Evolutionary conservation across 306 rosid species (phyloP), one percentile per base, ranked within the genome.

Genomic region (Alnus rubra): DNA sequence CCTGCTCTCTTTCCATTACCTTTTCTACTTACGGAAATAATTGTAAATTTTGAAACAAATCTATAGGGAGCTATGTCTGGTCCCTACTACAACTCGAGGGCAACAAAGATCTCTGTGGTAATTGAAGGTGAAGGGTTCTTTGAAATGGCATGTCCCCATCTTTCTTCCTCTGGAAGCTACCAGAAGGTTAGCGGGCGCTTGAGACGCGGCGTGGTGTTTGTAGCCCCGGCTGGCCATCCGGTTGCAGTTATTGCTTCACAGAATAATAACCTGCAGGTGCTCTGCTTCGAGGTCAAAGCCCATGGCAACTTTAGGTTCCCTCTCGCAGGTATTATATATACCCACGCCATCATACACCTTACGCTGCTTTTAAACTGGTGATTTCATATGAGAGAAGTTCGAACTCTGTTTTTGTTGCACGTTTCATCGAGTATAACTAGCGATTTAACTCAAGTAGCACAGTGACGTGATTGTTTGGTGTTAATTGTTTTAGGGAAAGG

Each of bases 161-260:
- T 83, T 1, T 42, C 88, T 11, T 79, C 87, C 65, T 35, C 75
- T 39, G 71, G 65, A 4, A 68, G 69, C 1, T 87, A 84, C 72
- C 62, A 54, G 39, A 86, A 74, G 39, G 69, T 90, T 0, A 83
- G 67, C 42, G 86, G 82, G 0, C 53, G 8, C 0, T 60, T 92
- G 75, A 81, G 73, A 74, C 87, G 77, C 0, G 88, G 92, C 1
- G 11, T 16, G 18, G 84, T 89, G 76, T 90, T 86, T 74, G 87
- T 88, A 52, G 88, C 75, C 3, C 97, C 93, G 0, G 82, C 92
- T 0, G 95, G 92, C 4, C 95, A 92, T 69, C 96, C 97, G 4
- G 62, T 77, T 47, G 79, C 89, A 0, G 9, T 56, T 1, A 18
- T 79, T 0, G 87, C 95, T 60, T 84, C 89, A 0, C 73, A 18